Conservation (phyloP, 2,329 filamentous ascomycete genomes). For the Stemphylium vesicarium region DNA sequence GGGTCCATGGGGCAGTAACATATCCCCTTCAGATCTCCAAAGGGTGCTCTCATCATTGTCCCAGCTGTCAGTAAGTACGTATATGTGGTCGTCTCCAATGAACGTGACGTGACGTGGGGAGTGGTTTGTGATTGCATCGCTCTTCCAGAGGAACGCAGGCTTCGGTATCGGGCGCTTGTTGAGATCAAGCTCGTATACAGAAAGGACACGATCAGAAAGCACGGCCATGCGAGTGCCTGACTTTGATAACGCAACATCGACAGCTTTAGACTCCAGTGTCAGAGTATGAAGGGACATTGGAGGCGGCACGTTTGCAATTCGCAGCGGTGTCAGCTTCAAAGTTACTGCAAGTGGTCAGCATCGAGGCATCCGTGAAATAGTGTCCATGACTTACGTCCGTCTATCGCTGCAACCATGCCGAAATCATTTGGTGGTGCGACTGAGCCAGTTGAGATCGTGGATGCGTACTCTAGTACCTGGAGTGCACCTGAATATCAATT, state of each 20-base stretch:
- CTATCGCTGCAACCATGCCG: constrained; percentile 82
- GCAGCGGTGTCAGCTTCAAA: constrained; percentile 84
- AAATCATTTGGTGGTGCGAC: constrained; percentile 74
- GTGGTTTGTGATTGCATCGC: constrained; percentile 18
- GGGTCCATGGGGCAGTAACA: constrained; percentile 28
- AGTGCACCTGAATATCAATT: constrained; percentile 52
- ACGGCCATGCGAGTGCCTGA: constrained; percentile 65
- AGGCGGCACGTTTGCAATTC: constrained; percentile 84
- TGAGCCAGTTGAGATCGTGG: constrained; percentile 72
- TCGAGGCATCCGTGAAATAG: constrained; percentile 4
- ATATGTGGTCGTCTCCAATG: constrained; percentile 46
- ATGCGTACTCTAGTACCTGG: constrained; percentile 68
- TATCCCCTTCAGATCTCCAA: constrained; percentile 33
- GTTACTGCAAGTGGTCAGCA: constrained; percentile 49
- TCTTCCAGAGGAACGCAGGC: constrained; percentile 53
- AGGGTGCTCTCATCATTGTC: constrained; percentile 37
- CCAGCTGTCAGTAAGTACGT: constrained; percentile 45
- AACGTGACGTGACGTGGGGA: constrained; percentile 58
- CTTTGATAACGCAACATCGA: constrained; percentile 74
- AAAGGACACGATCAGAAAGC: constrained; percentile 70
- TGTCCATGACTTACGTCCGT: constrained; percentile 65
- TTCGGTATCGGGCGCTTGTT: constrained; percentile 59
- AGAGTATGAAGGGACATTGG: constrained; percentile 89
- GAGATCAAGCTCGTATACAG: constrained; percentile 73
- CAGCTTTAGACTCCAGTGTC: constrained; percentile 63